Evolutionary conservation across 1,139 yeast species (phyloP).

Genomic region (Taiozyma sp.): DNA sequence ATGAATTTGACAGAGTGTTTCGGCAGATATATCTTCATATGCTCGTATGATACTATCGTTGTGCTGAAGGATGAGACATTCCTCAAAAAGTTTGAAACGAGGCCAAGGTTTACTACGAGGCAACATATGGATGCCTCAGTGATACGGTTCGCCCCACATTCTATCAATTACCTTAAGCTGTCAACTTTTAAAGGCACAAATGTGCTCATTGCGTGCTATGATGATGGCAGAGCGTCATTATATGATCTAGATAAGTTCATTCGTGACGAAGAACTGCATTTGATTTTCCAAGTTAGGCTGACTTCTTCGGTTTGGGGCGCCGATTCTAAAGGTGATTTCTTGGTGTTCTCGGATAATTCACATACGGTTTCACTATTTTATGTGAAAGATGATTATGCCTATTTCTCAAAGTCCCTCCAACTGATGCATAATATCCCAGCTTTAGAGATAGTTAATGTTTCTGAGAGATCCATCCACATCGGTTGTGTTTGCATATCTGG

Average conservation of each 20-base stretch:
- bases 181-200: constrained; percentile 29
- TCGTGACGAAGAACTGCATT: constrained; percentile 12
- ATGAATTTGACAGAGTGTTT: constrained; percentile 19
- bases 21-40: constrained; percentile 8
- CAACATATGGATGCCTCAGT: constrained; percentile 32
- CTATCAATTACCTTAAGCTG: constrained; percentile 43
- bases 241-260: constrained; percentile 33
- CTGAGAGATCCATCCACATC: constrained; percentile 17
- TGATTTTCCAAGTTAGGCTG: constrained; percentile 36
- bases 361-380: constrained; percentile 41
- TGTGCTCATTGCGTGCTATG: constrained; percentile 45
- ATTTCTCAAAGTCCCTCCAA: constrained; percentile 30
- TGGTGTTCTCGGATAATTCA: constrained; percentile 58
- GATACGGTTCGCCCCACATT: constrained; percentile 52
- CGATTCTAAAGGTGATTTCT: constrained; percentile 39
- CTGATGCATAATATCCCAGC: constrained; percentile 59
- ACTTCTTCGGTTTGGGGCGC: constrained; percentile 64
- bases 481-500: constrained; percentile 47
- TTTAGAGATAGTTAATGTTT: constrained; percentile 36
- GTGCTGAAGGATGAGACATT: constrained; percentile 7
- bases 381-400: constrained; percentile 19
- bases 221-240: constrained; percentile 51
- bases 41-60: constrained; percentile 8
- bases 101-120: constrained; percentile 12
- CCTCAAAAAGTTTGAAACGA: constrained; percentile 5